A percentile compares a stretch with the other conserved stretches of the same genome.
phyloP scores from a whole-genome alignment of 164 flowering plant genomes.

The Cinnamomum micranthum region DNA sequence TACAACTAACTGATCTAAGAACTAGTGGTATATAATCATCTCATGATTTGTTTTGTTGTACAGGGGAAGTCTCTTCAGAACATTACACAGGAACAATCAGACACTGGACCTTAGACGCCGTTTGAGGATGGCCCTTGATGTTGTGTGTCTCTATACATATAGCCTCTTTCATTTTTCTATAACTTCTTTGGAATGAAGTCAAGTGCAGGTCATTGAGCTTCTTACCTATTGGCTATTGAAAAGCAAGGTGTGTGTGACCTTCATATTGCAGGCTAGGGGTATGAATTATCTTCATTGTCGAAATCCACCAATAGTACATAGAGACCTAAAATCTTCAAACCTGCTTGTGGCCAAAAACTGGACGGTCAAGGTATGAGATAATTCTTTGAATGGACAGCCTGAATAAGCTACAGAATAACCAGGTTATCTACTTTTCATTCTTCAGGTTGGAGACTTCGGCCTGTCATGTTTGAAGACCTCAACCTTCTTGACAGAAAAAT shows the following conservation, averaged over 20 bases:
- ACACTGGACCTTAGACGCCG: constrained; percentile 59
- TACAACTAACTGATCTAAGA: neutral
- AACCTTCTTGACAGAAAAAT: constrained; percentile 63
- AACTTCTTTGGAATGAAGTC: neutral
- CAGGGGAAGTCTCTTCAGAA: constrained; percentile 86
- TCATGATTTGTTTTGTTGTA: constrained; percentile 10
- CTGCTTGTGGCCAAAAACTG: constrained; percentile 81
- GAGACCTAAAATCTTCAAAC: constrained; percentile 85
- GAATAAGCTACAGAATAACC: neutral
- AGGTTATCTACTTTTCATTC: neutral
- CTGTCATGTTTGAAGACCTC: constrained; percentile 63
- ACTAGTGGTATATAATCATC: neutral
- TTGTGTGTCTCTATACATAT: constrained; percentile 37
- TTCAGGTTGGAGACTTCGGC: constrained; percentile 91
- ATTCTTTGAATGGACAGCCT: neutral
- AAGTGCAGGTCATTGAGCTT: constrained; percentile 1
- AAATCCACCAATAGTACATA: constrained; percentile 83
- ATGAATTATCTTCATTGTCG: constrained; percentile 85
- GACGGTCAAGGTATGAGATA: constrained; percentile 71
- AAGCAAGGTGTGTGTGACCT: neutral
- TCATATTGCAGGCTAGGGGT: constrained; percentile 64
- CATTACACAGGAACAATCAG: constrained; percentile 62
- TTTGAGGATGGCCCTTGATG: constrained; percentile 82
- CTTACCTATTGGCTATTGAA: neutral
- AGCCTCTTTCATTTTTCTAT: neutral